Base-by-base conservation (phyloP, 805 yeast genomes). In the Candida dajiaensis region DNA sequence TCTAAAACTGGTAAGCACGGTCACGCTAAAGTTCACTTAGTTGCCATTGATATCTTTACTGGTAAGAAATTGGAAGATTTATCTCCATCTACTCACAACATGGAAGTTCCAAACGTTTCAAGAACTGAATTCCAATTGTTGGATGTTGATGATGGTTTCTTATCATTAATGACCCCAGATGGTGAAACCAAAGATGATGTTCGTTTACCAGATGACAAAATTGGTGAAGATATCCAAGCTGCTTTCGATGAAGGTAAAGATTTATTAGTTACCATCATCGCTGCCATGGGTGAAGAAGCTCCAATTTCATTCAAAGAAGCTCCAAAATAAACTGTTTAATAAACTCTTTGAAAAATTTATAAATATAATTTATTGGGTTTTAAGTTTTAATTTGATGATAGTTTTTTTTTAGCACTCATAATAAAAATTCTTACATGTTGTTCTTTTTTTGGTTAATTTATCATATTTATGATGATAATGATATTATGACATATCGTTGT, bases 1-100 rank as follows among this genome's bases (percentile, higher is more conserved):
- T 94, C 99, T 69, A 94, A 94, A 86, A 94, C 99, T 65, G 99
- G 99, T 79, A 94, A 94, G 97, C 99, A 94, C 86, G 99, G 99
- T 80, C 99, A 94, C 94, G 99, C 99, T 73, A 94, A 94, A 84
- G 99, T 94, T 75, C 98, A 94, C 78, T 83, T 94, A 78, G 98
- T 94, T 62, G 98, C 98, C 71, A 83, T 87, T 66, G 99, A 94
- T 74, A 92, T 94, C 74, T 94, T 94, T 92, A 94, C 99, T 67
- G 86, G 88, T 75, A 94, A 94, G 90, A 94, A 94, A 82, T 84
- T 90, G 75, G 99, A 94, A 84, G 99, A 94, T 78, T 86, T 94
- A 73, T 94, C 99, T 63, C 99, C 99, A 77, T 94, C 99, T 57
- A 94, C 99, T 79, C 99, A 94, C 83, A 94, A 94, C 80, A 90